Evolutionary conservation across 495 filamentous ascomycete species (phyloP).

Genomic region (Staphylotrichum tortipilum): DNA sequence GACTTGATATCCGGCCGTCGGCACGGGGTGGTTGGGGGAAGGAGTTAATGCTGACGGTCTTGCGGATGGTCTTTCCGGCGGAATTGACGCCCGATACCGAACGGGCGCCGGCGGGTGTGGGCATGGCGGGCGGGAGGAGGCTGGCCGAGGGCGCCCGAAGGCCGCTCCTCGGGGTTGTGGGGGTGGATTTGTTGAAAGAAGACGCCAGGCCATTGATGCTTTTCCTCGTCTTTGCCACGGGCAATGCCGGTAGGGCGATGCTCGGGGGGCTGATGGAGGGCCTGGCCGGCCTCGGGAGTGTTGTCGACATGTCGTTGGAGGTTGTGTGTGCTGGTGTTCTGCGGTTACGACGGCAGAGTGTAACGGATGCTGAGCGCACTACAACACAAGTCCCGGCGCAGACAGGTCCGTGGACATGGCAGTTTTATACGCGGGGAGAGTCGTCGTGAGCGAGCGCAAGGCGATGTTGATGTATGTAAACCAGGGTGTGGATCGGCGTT

Average conservation of each 20-base stretch:
- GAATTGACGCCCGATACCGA: conserved; percentile 43
- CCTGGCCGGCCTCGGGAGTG: conserved; percentile 56
- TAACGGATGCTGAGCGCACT: not conserved
- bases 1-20: conserved; percentile 43
- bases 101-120: conserved; percentile 43
- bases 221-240: conserved; percentile 62
- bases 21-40: conserved; percentile 83
- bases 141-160: conserved; percentile 55
- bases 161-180: conserved; percentile 45
- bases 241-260: conserved; percentile 58
- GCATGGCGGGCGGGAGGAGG: conserved; percentile 33
- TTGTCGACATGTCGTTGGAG: conserved; percentile 61
- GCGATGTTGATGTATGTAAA: too few species aligned
- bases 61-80: conserved; percentile 59
- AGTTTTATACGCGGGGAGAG: too few species aligned
- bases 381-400: not conserved
- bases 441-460: too few species aligned
- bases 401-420: not conserved
- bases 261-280: conserved; percentile 56
- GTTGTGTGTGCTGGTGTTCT: too few species aligned
- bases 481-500: too few species aligned
- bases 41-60: conserved; percentile 80
- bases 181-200: conserved; percentile 37
- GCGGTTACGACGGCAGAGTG: too few species aligned
- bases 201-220: conserved; percentile 43